Conservation (phyloP, 2,329 filamentous ascomycete species). For the Aureobasidium namibiae region DNA sequence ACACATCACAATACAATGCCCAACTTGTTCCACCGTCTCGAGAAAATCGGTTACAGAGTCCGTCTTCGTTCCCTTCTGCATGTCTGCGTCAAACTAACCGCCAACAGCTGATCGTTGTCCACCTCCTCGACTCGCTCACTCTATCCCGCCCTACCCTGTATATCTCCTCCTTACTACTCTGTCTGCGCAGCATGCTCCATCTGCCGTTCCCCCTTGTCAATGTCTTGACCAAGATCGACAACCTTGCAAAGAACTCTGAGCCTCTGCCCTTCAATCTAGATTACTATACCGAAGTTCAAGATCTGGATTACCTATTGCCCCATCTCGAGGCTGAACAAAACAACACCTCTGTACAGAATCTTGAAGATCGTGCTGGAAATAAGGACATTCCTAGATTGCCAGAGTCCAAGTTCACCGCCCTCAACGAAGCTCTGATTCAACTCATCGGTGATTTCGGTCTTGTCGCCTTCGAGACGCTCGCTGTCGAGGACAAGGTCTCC, state of each 20-base stretch:
- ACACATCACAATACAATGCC: conserved; percentile 88
- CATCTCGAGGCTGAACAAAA: conserved; percentile 72
- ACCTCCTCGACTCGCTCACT: conserved; percentile 90
- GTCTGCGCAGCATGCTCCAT: conserved; percentile 92
- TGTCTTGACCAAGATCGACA: conserved; percentile 96
- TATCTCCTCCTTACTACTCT: conserved; percentile 86
- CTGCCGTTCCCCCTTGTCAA: conserved; percentile 96
- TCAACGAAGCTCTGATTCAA: conserved; percentile 80
- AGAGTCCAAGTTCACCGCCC: conserved; percentile 63
- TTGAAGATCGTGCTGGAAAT: conserved; percentile 38
- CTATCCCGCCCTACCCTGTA: conserved; percentile 90
- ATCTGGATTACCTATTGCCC: conserved; percentile 75
- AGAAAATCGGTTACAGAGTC: conserved; percentile 89
- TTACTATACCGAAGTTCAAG: conserved; percentile 95
- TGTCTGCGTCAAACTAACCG: conserved; percentile 22
- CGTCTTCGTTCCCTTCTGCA: conserved; percentile 27
- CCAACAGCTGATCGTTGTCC: conserved; percentile 75
- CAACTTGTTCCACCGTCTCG: conserved; percentile 82
- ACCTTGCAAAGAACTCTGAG: conserved; percentile 65
- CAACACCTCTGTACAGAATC: conserved; percentile 16
- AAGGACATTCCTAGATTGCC: conserved; percentile 18
- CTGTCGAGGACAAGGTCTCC: conserved; percentile 92
- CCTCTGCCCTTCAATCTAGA: conserved; percentile 90
- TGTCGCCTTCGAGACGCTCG: conserved; percentile 85
- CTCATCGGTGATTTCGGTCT: conserved; percentile 85